Base-by-base conservation (phyloP, 202 grass and related monocot species). In the Brachypodium distachyon region DNA sequence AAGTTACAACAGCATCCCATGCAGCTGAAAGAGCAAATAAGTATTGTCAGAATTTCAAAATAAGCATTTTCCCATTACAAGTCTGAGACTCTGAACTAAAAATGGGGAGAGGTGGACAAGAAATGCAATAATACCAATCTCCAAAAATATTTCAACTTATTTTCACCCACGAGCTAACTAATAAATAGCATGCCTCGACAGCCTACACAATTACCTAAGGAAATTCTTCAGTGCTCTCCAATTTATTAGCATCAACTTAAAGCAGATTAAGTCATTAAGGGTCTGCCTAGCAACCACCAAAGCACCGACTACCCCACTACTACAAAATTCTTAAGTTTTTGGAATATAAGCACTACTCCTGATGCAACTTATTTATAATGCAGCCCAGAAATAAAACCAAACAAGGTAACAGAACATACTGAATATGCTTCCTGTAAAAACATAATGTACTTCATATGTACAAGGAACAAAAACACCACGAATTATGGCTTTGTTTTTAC, bases 1-100 rank as follows among this genome's bases (percentile, higher is more conserved):
- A 99, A 19, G 91, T 95, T 49, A 95, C 96, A 88, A 99, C 89
- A 90, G 89, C 91, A 90, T 99, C 96, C 96, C 96, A 99, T 78
- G 85, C 80, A 81, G 77, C 96, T 99, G 81, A 62, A 92, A 77
- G 33, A 75, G 77, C 34, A 86, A 25, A 61, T 12, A 40, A 70
- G 57, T 60, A 70, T 77, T 56, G 25, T 17, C 40, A 74, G 22
- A 60, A 59, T 61, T 29, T 36, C 67, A 66, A 54, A 43, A 82
- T 68, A 17, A 67, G 16, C n/a, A 73, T 53, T 49, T 12, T 18
- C 41, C 25, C 48, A 76, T 43, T 41, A 76, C 41, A 82, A 14
- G 7, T 70, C 17, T 59, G 4, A 36, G 6, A 44, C 14, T n/a
- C n/a, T n/a, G 3, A 70, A 74, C 43, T 49, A 47, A 53, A 63